Evolutionary conservation across 345 rosid species (phyloP), one percentile per base, ranked within the genome.

Genomic region (Sonneratia caseolaris): DNA sequence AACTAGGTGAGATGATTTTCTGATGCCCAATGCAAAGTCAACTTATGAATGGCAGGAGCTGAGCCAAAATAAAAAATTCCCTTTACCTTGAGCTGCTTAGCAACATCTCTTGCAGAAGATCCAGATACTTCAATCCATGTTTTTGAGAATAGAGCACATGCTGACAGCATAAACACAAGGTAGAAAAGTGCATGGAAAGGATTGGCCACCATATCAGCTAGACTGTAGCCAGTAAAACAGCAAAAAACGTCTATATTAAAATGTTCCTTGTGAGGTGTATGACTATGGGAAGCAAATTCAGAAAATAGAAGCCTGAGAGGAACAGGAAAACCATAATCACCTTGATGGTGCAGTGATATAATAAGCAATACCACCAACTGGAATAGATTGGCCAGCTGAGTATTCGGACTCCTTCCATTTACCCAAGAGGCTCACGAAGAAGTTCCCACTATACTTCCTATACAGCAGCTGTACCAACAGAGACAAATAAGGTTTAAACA

Each of bases 101-200:
- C 94, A 62, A 91, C 97, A 72, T 91, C 94, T 75, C 62, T 87
- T 7, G 97, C 97, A 59, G 94, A 87, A 42, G 97, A 91, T 40
- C 97, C 97, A 42, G 94, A 91, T 68, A 91, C 97, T 76, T 91
- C 97, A 77, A 91, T 91, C 97, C 97, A 91, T 64, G 97, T 87
- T 77, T 91, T 91, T 68, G 97, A 91, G 86, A 91, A 91, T 45
- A 91, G 83, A 18, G 97, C 97, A 75, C 97, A 91, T 0, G 97
- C 97, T 1, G 91, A 79, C 70, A 91, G 72, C 97, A 91, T 91
- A 73, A 91, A 91, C 37, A 89, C 88, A 0, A 91, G 82, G 79
- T 89, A 91, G 82, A 90, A 90, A 69, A 90, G 73, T n/a, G 96
- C 96, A 80, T 90, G 96, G 89, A 90, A 90, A n/a, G 93, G 96